Percentiles rank a stretch among this genome's conserved stretches.
These are phyloP conservation scores for Solanum medicagineum DNA, from an alignment of 257 asterid genomes.

Conservation along the genomic window DNA sequence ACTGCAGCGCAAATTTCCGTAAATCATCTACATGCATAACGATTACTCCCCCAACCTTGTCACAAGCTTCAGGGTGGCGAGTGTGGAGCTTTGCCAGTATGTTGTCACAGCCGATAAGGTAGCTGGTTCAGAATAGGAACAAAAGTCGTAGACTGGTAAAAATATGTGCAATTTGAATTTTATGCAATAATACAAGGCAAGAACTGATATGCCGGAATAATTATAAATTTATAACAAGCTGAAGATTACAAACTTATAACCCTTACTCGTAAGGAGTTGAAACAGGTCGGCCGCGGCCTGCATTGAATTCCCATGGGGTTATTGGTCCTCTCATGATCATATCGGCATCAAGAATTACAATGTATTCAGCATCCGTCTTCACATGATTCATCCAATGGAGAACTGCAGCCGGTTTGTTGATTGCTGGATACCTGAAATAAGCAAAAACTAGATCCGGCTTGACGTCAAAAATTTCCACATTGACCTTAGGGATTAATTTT, in stretches of 20 bases:
- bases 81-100: slow-evolving; percentile 87
- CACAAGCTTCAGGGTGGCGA: slow-evolving; percentile 70
- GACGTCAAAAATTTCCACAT: not conserved
- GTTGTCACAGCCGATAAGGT: slow-evolving; percentile 93
- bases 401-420: slow-evolving; percentile 93
- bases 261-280: slow-evolving; percentile 94
- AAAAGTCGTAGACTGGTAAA: not conserved
- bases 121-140: slow-evolving; percentile 26
- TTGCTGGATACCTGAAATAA: slow-evolving; percentile 83
- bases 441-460: not conserved
- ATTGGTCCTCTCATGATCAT: slow-evolving; percentile 94
- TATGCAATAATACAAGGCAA: not conserved
- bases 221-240: not conserved
- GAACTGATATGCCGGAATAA: not conserved
- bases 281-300: slow-evolving; percentile 68
- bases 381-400: slow-evolving; percentile 94
- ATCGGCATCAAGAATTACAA: slow-evolving; percentile 83
- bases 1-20: slow-evolving; percentile 59
- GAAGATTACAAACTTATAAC: not conserved
- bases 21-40: slow-evolving; percentile 80
- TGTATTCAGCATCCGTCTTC: slow-evolving; percentile 78
- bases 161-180: not conserved
- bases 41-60: slow-evolving; percentile 96
- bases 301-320: slow-evolving; percentile 94
- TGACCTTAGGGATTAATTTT: not conserved